These are phyloP conservation scores for Centrapalus pauciflorus DNA, from an alignment of 129 eudicot species.

Conservation along the genomic window DNA sequence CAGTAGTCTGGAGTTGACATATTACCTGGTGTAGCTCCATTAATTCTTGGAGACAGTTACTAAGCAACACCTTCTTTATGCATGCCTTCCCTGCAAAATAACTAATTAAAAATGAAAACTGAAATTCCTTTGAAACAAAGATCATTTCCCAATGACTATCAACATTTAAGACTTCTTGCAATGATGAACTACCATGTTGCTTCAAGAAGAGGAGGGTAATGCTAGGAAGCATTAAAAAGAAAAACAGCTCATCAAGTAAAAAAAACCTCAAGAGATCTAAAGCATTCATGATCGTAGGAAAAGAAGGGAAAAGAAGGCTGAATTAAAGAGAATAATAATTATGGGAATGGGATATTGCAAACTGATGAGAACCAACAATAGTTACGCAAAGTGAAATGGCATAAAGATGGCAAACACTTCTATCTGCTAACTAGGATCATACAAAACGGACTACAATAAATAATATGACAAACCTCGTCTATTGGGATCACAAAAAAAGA, in stretches of 20 bases:
- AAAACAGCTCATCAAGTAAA: not conserved
- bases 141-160: not conserved
- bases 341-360: not conserved
- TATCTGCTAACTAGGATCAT: not conserved
- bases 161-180: not conserved
- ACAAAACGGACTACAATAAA: not conserved
- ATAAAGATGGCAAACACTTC: too few relatives aligned
- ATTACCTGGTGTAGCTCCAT: slow-evolving; percentile 97
- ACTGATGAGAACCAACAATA: not conserved
- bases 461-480: slow-evolving; percentile 68
- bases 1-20: not conserved
- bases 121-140: not conserved
- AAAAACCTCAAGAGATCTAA: not conserved
- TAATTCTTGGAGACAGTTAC: slow-evolving; percentile 96
- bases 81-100: slow-evolving; percentile 84
- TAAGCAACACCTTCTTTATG: slow-evolving; percentile 92
- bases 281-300: not conserved
- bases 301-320: not conserved
- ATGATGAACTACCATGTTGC: not conserved
- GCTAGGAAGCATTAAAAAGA: not conserved
- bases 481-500: slow-evolving; percentile 97
- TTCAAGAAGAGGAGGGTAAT: not conserved
- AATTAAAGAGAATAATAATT: not conserved
- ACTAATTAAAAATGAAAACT: not conserved
- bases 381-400: not conserved